Percentiles rank a stretch among this genome's conserved stretches.
Conservation (phyloP, 345 rosid species). For the Boechera retrofracta region DNA sequence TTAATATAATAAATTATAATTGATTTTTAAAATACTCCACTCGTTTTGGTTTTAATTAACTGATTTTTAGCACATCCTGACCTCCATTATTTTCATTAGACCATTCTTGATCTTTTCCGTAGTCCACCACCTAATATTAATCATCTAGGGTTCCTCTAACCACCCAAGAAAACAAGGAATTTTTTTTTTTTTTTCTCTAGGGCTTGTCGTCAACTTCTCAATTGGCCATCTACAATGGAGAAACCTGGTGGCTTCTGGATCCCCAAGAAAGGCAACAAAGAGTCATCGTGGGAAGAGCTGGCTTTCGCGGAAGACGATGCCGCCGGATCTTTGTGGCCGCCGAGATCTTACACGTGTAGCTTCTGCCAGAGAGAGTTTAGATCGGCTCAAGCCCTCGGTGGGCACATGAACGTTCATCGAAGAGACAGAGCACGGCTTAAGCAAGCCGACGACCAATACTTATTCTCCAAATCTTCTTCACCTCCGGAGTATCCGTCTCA, state of each 20-base stretch:
- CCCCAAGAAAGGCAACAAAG: conserved; percentile 35
- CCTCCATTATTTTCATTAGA: conserved; percentile 41
- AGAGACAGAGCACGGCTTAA: conserved; percentile 90
- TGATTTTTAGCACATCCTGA: conserved; percentile 20
- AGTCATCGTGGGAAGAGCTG: conserved; percentile 86
- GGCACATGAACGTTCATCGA: conserved; percentile 95
- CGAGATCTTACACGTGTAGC: conserved; percentile 87
- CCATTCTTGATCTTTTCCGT: conserved; percentile 28
- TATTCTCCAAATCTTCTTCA: conserved; percentile 42
- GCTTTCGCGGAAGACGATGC: conserved; percentile 92
- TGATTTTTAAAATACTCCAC: conserved; percentile 36
- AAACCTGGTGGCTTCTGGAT: conserved; percentile 27
- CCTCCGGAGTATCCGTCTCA: conserved; percentile 56
- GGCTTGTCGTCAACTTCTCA: conserved; percentile 34
- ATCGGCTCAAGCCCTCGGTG: conserved; percentile 94
- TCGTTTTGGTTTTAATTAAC: conserved; percentile 16
- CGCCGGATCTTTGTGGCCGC: conserved; percentile 83
- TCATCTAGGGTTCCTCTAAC: conserved; percentile 48
- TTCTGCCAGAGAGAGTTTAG: conserved; percentile 83
- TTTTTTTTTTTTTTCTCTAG: conserved; percentile 7
- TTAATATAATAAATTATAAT: conserved; percentile 19
- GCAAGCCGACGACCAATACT: conserved; percentile 57
- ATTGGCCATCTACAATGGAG: conserved; percentile 31
- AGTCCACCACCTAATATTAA: conserved; percentile 44
- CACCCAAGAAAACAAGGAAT: conserved; percentile 11